These are phyloP conservation scores for Eucalyptus brandiana DNA, from an alignment of 345 rosid genomes.

Conservation along the genomic window DNA sequence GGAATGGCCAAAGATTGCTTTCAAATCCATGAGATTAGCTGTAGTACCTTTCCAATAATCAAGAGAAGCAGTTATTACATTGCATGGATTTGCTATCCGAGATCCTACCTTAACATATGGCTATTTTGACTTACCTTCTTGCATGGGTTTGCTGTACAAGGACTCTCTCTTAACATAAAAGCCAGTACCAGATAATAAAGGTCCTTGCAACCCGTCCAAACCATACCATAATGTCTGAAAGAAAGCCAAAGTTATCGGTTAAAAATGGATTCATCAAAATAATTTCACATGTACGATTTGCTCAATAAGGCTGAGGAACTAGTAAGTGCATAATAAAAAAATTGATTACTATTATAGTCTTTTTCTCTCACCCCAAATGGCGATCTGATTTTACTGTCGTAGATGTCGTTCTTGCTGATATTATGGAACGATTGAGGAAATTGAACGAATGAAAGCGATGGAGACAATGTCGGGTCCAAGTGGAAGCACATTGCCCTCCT, in stretches of 20 bases:
- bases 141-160: not conserved
- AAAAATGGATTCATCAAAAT: not conserved
- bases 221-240: constrained; percentile 3
- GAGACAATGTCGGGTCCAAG: constrained; percentile 12
- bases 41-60: not conserved
- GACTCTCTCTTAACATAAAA: constrained; percentile 28
- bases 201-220: constrained; percentile 24
- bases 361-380: constrained; percentile 9
- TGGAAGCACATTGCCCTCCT: constrained; percentile 31
- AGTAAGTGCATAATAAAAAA: not conserved
- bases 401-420: constrained; percentile 25
- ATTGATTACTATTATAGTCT: not conserved
- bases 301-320: not conserved
- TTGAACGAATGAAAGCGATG: constrained; percentile 20
- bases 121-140: not conserved
- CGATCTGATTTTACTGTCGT: constrained; percentile 14
- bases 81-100: not conserved
- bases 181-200: constrained; percentile 16
- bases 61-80: not conserved
- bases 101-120: not conserved
- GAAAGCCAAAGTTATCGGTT: not conserved
- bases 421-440: constrained; percentile 28
- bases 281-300: not conserved
- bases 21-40: not conserved
- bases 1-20: constrained; percentile 12